Conservation (phyloP, 164 flowering plant genomes). For the Pachysandra terminalis region DNA sequence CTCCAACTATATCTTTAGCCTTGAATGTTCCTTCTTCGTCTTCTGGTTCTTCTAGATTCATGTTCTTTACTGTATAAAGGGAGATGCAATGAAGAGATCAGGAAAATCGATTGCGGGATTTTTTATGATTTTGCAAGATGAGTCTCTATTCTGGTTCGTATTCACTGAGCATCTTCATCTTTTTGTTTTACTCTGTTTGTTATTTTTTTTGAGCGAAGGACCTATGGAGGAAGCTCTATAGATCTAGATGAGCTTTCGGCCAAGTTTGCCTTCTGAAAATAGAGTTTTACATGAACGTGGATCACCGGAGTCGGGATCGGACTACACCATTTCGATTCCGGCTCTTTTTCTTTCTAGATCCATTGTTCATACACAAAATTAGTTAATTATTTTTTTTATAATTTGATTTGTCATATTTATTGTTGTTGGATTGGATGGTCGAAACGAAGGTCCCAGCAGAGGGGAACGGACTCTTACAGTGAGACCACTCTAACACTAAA, state of each 20-base stretch:
- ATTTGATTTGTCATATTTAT: not conserved
- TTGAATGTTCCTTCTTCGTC: not conserved
- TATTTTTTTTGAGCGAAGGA: not conserved
- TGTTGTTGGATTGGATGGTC: not conserved
- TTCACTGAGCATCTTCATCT: not conserved
- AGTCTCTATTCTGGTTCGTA: not conserved
- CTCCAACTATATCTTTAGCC: not conserved
- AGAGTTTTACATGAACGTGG: not conserved
- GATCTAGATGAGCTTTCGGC: not conserved
- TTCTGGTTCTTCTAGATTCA: not conserved
- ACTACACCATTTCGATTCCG: not conserved
- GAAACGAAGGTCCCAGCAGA: not conserved
- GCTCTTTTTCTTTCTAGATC: not conserved
- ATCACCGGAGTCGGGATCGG: not conserved
- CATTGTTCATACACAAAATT: not conserved
- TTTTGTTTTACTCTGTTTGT: not conserved
- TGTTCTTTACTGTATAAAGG: too few relatives aligned
- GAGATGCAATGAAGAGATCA: not conserved
- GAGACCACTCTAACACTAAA: not conserved
- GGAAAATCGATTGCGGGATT: not conserved
- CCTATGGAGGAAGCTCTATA: slow-evolving; percentile 1
- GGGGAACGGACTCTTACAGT: not conserved
- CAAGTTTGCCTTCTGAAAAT: not conserved
- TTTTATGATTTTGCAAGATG: not conserved
- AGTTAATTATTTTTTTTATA: too few relatives aligned